Evolutionary conservation across 305 asterid species (phyloP).

Genomic region (Monarda citriodora): DNA sequence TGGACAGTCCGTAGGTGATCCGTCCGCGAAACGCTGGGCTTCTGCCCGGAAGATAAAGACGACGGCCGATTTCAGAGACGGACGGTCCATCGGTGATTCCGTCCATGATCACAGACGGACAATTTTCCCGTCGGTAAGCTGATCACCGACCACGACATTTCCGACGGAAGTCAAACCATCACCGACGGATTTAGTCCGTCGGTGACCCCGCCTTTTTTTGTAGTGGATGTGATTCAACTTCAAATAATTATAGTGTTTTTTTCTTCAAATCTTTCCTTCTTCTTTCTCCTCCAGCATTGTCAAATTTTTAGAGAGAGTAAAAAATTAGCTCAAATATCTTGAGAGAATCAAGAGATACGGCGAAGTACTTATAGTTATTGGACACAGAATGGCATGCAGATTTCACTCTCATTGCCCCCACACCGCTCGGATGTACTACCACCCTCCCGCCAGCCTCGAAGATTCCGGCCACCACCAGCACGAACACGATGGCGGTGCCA

Average conservation of each 20-base stretch:
- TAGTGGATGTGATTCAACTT: constrained; percentile 33
- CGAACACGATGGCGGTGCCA: constrained; percentile 8
- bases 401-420: constrained; percentile 94
- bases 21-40: too few relatives aligned
- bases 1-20: too few relatives aligned
- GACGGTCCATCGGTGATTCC: too few relatives aligned
- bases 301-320: constrained; percentile 1
- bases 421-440: constrained; percentile 84
- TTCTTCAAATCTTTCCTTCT: background rate
- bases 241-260: background rate
- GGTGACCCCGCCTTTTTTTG: too few relatives aligned
- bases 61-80: too few relatives aligned
- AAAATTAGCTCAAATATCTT: background rate
- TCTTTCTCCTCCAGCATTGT: background rate
- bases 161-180: too few relatives aligned
- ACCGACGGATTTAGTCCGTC: too few relatives aligned
- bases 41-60: too few relatives aligned
- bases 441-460: constrained; percentile 53
- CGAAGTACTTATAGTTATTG: constrained; percentile 59
- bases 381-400: constrained; percentile 79
- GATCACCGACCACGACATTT: too few relatives aligned
- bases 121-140: too few relatives aligned
- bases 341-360: constrained; percentile 28
- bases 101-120: too few relatives aligned
- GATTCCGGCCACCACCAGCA: constrained; percentile 20